Base-by-base conservation (phyloP, 2,329 filamentous ascomycete species). In the Microsporum audouinii region DNA sequence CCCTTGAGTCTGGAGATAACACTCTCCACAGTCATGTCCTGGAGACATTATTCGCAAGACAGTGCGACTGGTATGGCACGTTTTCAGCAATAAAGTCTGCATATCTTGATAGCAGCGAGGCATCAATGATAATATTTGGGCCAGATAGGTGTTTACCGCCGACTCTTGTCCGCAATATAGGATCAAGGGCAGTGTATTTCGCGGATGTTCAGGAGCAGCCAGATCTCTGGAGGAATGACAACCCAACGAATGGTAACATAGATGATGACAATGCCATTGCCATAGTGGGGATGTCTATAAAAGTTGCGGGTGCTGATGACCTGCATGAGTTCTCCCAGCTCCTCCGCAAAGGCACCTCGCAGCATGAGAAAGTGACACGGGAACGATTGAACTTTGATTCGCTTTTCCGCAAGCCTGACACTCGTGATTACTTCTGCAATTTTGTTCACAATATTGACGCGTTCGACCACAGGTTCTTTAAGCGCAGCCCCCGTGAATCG, bases 81-180 rank as follows among this genome's bases (percentile, higher is more conserved):
- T 71, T 76, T 36, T 60, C 60, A 1, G 59, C 66, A 2, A 58
- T 66, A 3, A 57, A 63, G 3, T 17, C 51, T 1, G 57, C 64
- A 2, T 31, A 58, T 2, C 45, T 66, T 4, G 43, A 63, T 2
- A n/a, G 41, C 7, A 59, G 64, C 0, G 56, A 66, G 8, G 45
- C 63, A 6, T 55, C 36, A 1, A 51, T 74, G 31, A 61, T 75
- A 29, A 67, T 66, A 3, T 76, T 78, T 63, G 76, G 76, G 0
- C 66, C 67, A 0, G 74, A 77, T 49, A 68, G 71, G 23, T 68
- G 67, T 60, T 59, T 77, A 3, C 74, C 75, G 33, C 70, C 71
- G 2, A 65, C 71, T 31, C 39, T 71, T 33, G 56, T 69, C 41
- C 67, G 68, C 8, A 65, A 64, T 29, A 60, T 71, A 5, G 66